Conservation (phyloP, 192 early-diverging fungal species). For the Rhizophlyctis rosea region DNA sequence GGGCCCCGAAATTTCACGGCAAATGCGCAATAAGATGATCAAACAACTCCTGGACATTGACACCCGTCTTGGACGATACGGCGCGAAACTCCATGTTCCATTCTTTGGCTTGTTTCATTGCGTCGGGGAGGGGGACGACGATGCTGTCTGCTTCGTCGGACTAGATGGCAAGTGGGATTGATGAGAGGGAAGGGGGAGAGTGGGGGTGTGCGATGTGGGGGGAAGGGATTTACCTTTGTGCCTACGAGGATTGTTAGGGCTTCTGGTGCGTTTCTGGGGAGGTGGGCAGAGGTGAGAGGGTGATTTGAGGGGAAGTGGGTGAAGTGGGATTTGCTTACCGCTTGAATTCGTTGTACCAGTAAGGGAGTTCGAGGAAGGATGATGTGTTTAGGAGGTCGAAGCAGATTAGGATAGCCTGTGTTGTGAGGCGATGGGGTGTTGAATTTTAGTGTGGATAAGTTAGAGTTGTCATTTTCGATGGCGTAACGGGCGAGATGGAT, state of each 20-base stretch:
- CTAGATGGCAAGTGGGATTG: constrained; percentile 6
- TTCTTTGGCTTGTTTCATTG: constrained; percentile 49
- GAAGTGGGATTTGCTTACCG: constrained; percentile 11
- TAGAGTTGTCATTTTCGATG: background rate
- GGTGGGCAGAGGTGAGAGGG: background rate
- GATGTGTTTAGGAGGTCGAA: constrained; percentile 49
- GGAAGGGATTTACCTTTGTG: constrained; percentile 33
- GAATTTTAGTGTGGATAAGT: background rate
- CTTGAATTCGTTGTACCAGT: constrained; percentile 59
- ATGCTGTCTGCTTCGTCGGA: constrained; percentile 52
- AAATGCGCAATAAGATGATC: constrained; percentile 28
- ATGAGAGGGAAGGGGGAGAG: background rate
- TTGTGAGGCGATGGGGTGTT: constrained; percentile 4
- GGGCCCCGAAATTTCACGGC: too few species aligned
- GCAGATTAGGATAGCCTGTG: constrained; percentile 49
- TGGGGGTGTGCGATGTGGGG: background rate
- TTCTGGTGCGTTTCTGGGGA: constrained; percentile 41
- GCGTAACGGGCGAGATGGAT: background rate
- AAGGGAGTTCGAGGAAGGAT: constrained; percentile 49
- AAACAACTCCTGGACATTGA: constrained; percentile 51
- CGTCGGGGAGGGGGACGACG: constrained; percentile 45
- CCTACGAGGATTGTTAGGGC: constrained; percentile 45
- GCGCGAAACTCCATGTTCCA: constrained; percentile 50
- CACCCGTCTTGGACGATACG: constrained; percentile 51
- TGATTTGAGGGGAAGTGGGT: background rate